Percentiles rank a stretch among this genome's conserved stretches.
These are phyloP conservation scores for Tuber borchii DNA, from an alignment of 495 filamentous ascomycete species.

Conservation along the genomic window DNA sequence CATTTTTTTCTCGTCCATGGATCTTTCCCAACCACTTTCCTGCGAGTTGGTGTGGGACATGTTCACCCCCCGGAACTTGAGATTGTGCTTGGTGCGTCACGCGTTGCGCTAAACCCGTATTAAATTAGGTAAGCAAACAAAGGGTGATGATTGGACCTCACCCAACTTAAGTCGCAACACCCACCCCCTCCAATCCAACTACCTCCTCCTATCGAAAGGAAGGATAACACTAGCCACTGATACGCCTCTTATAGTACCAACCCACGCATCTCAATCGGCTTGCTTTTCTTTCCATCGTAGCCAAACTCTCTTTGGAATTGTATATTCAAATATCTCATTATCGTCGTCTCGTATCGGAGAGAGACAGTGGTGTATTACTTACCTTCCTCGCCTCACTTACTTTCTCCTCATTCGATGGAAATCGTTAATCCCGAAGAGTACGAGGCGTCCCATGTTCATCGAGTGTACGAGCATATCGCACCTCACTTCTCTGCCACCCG, in stretches of 20 bases:
- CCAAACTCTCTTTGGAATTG: neutral
- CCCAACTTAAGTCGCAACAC: neutral
- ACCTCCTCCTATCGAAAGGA: neutral
- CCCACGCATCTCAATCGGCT: neutral
- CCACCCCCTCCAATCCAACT: neutral
- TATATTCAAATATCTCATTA: neutral
- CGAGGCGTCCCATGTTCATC: slow-evolving; percentile 80
- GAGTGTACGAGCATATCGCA: slow-evolving; percentile 91
- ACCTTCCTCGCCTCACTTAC: slow-evolving; percentile 4
- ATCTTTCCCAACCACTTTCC: neutral
- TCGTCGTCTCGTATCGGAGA: neutral
- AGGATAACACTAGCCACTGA: neutral
- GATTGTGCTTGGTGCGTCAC: neutral
- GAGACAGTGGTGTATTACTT: neutral
- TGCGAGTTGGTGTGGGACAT: neutral
- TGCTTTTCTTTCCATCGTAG: neutral
- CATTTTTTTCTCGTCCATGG: neutral
- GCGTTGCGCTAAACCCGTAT: neutral
- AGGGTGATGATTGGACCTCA: neutral
- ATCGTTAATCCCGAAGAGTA: slow-evolving; percentile 49
- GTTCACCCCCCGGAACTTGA: neutral
- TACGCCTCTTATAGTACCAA: neutral
- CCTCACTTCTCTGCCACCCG: slow-evolving; percentile 89
- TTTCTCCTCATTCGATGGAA: slow-evolving; percentile 15
- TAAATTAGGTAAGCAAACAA: neutral